Base-by-base conservation (phyloP, 31 red algal genomes). In the Endocladia muricata region DNA sequence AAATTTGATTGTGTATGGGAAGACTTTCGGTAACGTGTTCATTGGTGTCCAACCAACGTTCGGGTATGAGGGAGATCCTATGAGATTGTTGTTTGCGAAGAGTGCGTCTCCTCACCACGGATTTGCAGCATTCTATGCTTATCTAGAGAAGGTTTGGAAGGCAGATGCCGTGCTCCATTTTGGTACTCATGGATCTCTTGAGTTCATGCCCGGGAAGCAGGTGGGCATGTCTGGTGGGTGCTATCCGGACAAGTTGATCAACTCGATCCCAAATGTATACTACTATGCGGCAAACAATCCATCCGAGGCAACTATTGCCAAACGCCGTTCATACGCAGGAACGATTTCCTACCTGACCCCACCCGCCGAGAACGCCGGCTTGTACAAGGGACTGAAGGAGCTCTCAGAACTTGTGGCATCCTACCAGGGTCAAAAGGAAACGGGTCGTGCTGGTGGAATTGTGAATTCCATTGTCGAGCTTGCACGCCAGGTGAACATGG, bases 201-300 rank as follows among this genome's bases (percentile, higher is more conserved):
- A 99, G 58, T 99, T 99, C 61, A 99, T 99, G 96, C 96, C 96
- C 43, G 96, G 96, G 25, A 99, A 99, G 82, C 96, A 99, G 80
- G 96, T 99, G 26, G 96, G 96, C 41, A 99, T 99, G 96, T 86
- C 84, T 52, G 92, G 74, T 13, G 54, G 74, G 29, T 99, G 96
- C 74, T 99, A 96, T 73, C 96, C 96, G 1, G 96, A 99, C 59
- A 82, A 85, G 73, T 75, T 99, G 23, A 99, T 99, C 58, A 60
- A 81, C 48, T 77, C 88, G 9, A 86, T 95, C 7, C 96, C 96
- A 26, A 99, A 99, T 70, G 52, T 99, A 21, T 99, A 99, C 72
- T 99, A 99, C 67, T 99, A 99, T 65, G 96, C 96, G 17, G 96
- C 96, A 40, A 99, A 99, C 73, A 99, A 99, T 61, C 96, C 96